Evolutionary conservation across 2,329 filamentous ascomycete species (phyloP).

Genomic region (Hyphodiscus sp.): DNA sequence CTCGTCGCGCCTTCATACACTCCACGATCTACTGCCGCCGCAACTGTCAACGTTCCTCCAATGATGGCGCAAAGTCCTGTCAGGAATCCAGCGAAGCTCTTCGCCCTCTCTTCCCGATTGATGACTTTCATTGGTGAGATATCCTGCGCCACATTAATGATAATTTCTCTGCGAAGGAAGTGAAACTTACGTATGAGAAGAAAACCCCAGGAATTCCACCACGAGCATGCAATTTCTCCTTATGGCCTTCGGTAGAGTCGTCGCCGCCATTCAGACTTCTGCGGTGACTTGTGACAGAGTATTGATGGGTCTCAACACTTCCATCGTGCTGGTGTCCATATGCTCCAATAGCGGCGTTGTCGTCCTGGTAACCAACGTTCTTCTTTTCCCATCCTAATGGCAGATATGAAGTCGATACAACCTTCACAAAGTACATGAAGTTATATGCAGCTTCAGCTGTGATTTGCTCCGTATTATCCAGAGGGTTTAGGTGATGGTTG

Average conservation of each 20-base stretch:
- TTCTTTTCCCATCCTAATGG: conserved; percentile 75
- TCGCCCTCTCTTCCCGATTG: conserved; percentile 84
- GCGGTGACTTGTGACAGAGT: conserved; percentile 95
- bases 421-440: conserved; percentile 99
- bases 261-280: conserved; percentile 77
- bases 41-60: conserved; percentile 90
- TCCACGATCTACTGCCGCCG: conserved; percentile 84
- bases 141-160: conserved; percentile 50
- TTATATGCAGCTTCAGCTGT: conserved; percentile 83
- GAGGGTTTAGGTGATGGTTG: conserved; percentile 85
- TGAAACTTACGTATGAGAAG: conserved; percentile 80
- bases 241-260: conserved; percentile 81
- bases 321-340: conserved; percentile 63
- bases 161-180: neutral
- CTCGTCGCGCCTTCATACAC: conserved; percentile 82
- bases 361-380: conserved; percentile 34
- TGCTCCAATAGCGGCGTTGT: conserved; percentile 58
- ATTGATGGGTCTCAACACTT: conserved; percentile 95
- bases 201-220: conserved; percentile 97
- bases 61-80: conserved; percentile 92
- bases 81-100: conserved; percentile 87
- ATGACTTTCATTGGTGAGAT: conserved; percentile 99
- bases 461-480: conserved; percentile 72
- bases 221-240: conserved; percentile 81
- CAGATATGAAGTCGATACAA: conserved; percentile 91